Evolutionary conservation across 345 rosid genomes (phyloP), one percentile per base, ranked within the genome.

Genomic region (Moringa oleifera): DNA sequence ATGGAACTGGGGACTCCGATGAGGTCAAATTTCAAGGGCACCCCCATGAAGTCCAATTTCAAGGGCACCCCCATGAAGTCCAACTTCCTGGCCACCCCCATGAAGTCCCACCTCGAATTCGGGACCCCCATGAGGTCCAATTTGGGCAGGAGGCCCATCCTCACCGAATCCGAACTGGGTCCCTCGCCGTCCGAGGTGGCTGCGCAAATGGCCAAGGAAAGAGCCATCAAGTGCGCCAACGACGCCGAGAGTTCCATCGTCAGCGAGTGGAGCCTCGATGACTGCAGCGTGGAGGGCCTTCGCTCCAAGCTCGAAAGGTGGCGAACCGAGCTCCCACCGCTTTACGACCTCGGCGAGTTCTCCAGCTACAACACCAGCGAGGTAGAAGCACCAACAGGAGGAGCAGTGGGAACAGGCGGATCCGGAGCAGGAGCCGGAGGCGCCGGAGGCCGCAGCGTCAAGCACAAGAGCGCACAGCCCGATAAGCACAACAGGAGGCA

Each of bases 141-240:
- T 41, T 22, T 55, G 15, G 77, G 67, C 2, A 75, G 72, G 19
- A 18, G 66, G 22, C 68, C 63, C 18, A 7, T 73, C 8, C 65
- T 82, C 61, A 86, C 94, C 0, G 86, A 84, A 46, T 86, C 97
- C 0, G 96, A 94, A 21, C 51, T 88, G 59, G 99, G 97, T 10
- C 97, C 97, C 0, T 90, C 97, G 0, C 82, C 96, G 0, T 94
- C 97, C 1, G 99, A 88, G 71, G 90, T 94, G 64, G 96, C 91
- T 7, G 82, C 85, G 4, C 80, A 59, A 0, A 57, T 86, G 68
- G 82, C 83, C 11, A 84, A 57, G 46, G 82, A 77, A 59, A 67
- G 64, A 69, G 19, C 73, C 6, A 17, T 18, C 9, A 61, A 55
- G 49, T 68, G 58, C 0, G 33, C 37, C 6, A 77, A 66, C 46